phyloP scores from a whole-genome alignment of 2,329 filamentous ascomycete species.

The Colletotrichum tropicicola region DNA sequence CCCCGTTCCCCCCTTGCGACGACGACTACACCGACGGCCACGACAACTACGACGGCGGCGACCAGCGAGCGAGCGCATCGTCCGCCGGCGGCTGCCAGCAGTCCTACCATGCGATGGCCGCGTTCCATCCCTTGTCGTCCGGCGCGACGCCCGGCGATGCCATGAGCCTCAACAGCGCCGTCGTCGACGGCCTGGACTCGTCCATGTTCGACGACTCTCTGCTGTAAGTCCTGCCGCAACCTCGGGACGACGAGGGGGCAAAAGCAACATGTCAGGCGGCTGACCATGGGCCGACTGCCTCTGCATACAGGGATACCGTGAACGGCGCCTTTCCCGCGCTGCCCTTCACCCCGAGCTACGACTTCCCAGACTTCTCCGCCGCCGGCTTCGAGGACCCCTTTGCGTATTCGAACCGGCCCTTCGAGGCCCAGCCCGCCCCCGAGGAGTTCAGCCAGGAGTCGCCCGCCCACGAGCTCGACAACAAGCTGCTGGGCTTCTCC shows the following conservation, averaged over 20 bases:
- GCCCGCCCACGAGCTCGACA: constrained; percentile 67
- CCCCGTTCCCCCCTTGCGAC: not conserved
- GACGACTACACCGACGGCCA: not conserved
- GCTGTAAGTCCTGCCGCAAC: constrained; percentile 52
- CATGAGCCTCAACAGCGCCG: constrained; percentile 55
- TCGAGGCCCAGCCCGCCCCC: constrained; percentile 52
- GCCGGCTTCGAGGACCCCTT: constrained; percentile 74
- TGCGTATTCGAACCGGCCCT: constrained; percentile 61
- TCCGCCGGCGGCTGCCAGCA: constrained; percentile 33
- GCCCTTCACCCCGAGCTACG: constrained; percentile 68
- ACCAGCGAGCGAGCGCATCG: constrained; percentile 18
- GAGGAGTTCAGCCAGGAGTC: constrained; percentile 56
- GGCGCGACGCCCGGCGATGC: constrained; percentile 53
- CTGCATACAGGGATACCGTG: constrained; percentile 49
- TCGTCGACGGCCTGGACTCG: constrained; percentile 60
- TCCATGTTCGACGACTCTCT: constrained; percentile 65
- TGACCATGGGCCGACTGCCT: not conserved
- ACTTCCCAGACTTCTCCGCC: constrained; percentile 67
- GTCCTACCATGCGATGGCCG: constrained; percentile 62
- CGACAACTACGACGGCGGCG: too few species aligned
- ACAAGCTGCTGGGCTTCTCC: constrained; percentile 80
- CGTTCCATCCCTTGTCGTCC: constrained; percentile 64
- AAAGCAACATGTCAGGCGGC: constrained; percentile 17
- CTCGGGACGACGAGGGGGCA: not conserved
- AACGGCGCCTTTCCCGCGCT: constrained; percentile 51